Evolutionary conservation across 805 yeast species (phyloP).

Genomic region (Ogataea thermomethanolica): DNA sequence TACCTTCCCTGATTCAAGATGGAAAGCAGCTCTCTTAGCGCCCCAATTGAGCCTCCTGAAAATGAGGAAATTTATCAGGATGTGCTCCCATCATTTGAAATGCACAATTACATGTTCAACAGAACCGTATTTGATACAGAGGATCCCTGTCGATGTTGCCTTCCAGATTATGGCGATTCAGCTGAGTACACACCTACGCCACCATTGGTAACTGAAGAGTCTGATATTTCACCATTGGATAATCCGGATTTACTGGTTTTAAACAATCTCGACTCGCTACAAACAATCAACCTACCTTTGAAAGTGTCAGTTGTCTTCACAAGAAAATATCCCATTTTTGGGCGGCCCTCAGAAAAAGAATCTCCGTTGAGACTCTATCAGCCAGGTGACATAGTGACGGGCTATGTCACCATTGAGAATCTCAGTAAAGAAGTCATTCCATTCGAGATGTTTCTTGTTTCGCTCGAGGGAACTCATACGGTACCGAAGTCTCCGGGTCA

Average conservation of each 20-base stretch:
- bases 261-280: slow-evolving; percentile 28
- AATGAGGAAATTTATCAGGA: slow-evolving; percentile 32
- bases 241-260: slow-evolving; percentile 24
- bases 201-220: neutral
- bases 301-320: slow-evolving; percentile 35
- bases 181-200: neutral
- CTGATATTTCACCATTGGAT: slow-evolving; percentile 16
- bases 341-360: slow-evolving; percentile 26
- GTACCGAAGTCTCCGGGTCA: slow-evolving; percentile 10
- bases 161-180: slow-evolving; percentile 20
- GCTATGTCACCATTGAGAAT: slow-evolving; percentile 47
- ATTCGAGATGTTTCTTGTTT: slow-evolving; percentile 60
- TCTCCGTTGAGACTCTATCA: slow-evolving; percentile 49
- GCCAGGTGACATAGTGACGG: slow-evolving; percentile 66
- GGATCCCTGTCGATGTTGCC: slow-evolving; percentile 4
- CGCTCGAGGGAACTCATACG: slow-evolving; percentile 49
- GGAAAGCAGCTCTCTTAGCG: no score
- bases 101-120: slow-evolving; percentile 46
- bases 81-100: slow-evolving; percentile 64
- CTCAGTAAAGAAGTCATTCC: slow-evolving; percentile 39
- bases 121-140: slow-evolving; percentile 19
- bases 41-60: neutral
- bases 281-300: slow-evolving; percentile 25
- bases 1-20: no score
- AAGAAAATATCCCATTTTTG: slow-evolving; percentile 35